These are phyloP conservation scores for Lachnellula cervina DNA, from an alignment of 2,329 filamentous ascomycete species.

Conservation along the genomic window DNA sequence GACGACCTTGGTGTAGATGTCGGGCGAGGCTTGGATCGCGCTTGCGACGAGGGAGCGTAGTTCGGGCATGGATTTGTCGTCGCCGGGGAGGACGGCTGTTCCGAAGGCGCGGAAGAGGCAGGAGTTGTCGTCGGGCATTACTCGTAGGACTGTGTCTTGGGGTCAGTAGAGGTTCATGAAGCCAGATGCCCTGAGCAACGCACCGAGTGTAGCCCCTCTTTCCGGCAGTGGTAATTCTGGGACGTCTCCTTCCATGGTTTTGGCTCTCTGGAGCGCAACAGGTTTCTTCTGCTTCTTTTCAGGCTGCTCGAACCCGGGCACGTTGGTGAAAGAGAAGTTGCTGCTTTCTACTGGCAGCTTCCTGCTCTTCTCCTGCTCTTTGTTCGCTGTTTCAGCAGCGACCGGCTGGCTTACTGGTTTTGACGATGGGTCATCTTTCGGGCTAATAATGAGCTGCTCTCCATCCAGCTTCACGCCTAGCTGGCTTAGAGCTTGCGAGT, in stretches of 20 bases:
- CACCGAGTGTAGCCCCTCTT: constrained; percentile 49
- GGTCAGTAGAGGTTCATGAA: constrained; percentile 18
- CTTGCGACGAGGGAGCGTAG: constrained; percentile 74
- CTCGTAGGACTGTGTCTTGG: constrained; percentile 60
- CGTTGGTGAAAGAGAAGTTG: constrained; percentile 12
- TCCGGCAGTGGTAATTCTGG: constrained; percentile 40
- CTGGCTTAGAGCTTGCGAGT: constrained; percentile 44
- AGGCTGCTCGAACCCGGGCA: not conserved
- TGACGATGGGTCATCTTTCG: constrained; percentile 14
- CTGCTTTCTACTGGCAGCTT: not conserved
- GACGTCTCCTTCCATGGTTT: constrained; percentile 29
- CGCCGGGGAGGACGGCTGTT: constrained; percentile 61
- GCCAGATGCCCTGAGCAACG: constrained; percentile 32
- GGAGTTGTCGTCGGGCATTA: constrained; percentile 96
- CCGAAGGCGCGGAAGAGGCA: constrained; percentile 91
- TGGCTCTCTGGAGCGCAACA: constrained; percentile 23
- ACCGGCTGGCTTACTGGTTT: not conserved
- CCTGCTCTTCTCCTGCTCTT: constrained; percentile 2
- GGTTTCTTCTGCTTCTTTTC: constrained; percentile 9
- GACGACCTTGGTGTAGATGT: constrained; percentile 70
- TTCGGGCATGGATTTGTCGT: constrained; percentile 62
- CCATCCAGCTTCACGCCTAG: constrained; percentile 60
- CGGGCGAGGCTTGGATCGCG: constrained; percentile 68
- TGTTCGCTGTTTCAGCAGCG: constrained; percentile 1
- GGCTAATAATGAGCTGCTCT: constrained; percentile 59